Evolutionary conservation across 106 monocot species (phyloP), one percentile per base, ranked within the genome.

Genomic region (Narthecium ossifragum): DNA sequence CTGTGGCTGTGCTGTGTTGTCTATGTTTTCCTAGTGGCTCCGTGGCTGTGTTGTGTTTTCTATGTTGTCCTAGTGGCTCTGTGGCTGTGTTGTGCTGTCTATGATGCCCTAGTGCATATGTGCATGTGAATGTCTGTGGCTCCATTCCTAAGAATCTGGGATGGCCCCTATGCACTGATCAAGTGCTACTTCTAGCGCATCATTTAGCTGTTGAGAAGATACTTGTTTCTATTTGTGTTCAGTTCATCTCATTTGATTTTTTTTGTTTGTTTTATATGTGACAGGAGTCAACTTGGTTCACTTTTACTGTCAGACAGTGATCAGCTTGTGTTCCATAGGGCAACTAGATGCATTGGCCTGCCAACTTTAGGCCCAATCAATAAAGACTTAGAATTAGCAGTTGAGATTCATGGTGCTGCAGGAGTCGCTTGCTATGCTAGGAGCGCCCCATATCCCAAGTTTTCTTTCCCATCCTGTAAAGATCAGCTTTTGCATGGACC

Each of bases 221-320:
- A n/a, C n/a, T n/a, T n/a, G n/a, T n/a, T n/a, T n/a, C n/a, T n/a
- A 26, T 56, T 59, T 33, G 26, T 67, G 62, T 55, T 8, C 18
- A 26, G 2, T 26, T 1, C 32, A 60, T 40, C 26, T 55, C n/a
- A n/a, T n/a, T n/a, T 52, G 30, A 20, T 60, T 39, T 10, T 15
- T 34, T 20, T 21, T 55, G 3, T 40, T 66, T 17, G 11, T 57
- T 32, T 60, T 50, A 30, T 51, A 61, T 55, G 26, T 70, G 27
- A 48, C 70, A 98, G 96, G 76, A 91, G 62, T 59, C 80, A 74
- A 53, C 83, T 98, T 46, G 26, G 96, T 61, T 86, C 76, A 47
- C 73, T 87, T 66, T 29, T 90, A 27, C 62, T 87, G 30, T 84
- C 72, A 11, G 57, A 63, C 33, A 81, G 75, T 60, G 78, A 79